Percentiles rank a stretch among this genome's conserved stretches.
Evolutionary conservation across 495 filamentous ascomycete genomes (phyloP).

Genomic region (Xylaria venustula): DNA sequence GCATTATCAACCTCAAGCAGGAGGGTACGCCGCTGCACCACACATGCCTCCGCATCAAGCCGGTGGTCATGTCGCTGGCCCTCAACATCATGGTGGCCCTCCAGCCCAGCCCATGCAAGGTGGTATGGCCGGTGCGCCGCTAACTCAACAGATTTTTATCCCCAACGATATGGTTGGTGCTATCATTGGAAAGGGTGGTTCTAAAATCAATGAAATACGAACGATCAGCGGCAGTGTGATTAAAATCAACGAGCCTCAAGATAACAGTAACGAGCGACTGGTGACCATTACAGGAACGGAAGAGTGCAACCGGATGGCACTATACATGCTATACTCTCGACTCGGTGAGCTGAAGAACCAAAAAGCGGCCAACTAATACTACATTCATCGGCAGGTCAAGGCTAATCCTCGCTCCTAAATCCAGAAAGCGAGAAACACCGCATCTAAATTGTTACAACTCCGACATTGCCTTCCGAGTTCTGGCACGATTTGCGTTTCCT

Average conservation of each 20-base stretch:
- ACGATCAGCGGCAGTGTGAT: constrained; percentile 97
- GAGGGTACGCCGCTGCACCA: constrained; percentile 67
- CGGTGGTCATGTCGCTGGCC: constrained; percentile 53
- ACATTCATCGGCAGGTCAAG: constrained; percentile 7
- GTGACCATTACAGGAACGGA: constrained; percentile 97
- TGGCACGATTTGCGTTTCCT: constrained; percentile 5
- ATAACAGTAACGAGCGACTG: constrained; percentile 96
- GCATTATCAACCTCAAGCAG: constrained; percentile 60
- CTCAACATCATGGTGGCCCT: constrained; percentile 54
- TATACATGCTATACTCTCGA: constrained; percentile 97
- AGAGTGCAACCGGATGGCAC: constrained; percentile 97
- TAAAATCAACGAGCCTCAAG: constrained; percentile 99
- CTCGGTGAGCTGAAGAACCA: constrained; percentile 68
- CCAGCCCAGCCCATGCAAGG: constrained; percentile 71
- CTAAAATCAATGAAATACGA: constrained; percentile 99
- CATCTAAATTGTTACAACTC: constrained; percentile 39
- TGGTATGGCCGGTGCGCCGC: constrained; percentile 72
- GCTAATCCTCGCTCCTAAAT: constrained; percentile 10
- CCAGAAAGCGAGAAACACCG: constrained; percentile 84
- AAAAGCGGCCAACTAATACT: constrained; percentile 23
- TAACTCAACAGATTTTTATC: constrained; percentile 98
- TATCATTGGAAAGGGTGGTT: constrained; percentile 97
- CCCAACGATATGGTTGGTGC: constrained; percentile 99
- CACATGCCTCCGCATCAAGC: constrained; percentile 72
- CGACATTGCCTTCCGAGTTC: constrained; percentile 12